Percentiles rank a stretch among this genome's conserved stretches.
Conservation (phyloP, 805 yeast genomes). For the Myxozyma kluyveri region DNA sequence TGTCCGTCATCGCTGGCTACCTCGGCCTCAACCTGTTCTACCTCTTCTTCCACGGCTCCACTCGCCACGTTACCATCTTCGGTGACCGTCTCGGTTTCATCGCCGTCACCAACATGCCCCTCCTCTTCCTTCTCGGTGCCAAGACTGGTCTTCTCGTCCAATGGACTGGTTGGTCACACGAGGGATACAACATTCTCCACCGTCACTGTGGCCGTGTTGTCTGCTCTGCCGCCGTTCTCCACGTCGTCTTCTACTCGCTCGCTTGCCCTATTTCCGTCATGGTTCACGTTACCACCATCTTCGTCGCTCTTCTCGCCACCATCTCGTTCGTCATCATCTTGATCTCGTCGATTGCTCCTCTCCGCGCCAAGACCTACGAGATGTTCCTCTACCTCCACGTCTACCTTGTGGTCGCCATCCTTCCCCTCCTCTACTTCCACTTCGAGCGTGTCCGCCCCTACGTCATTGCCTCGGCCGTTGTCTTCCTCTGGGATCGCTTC, state of each 20-base stretch:
- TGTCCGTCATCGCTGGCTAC: constrained; percentile 27
- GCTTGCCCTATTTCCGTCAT: constrained; percentile 28
- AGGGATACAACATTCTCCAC: constrained; percentile 30
- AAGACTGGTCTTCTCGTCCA: constrained; percentile 30
- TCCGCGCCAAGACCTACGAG: constrained; percentile 29
- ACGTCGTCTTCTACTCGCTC: constrained; percentile 26
- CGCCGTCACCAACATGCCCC: constrained; percentile 30
- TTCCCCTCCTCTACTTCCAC: constrained; percentile 30
- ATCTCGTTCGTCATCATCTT: constrained; percentile 24
- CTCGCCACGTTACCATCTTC: constrained; percentile 28
- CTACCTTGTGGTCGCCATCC: constrained; percentile 29
- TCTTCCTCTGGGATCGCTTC: constrained; percentile 29
- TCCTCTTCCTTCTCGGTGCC: constrained; percentile 30
- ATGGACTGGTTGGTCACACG: constrained; percentile 32
- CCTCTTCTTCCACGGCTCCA: constrained; percentile 25
- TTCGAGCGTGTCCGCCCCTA: constrained; percentile 30
- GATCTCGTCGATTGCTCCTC: constrained; percentile 29
- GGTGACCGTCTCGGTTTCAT: constrained; percentile 30
- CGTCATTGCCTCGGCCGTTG: constrained; percentile 29
- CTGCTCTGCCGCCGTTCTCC: constrained; percentile 26
- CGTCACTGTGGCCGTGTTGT: constrained; percentile 30
- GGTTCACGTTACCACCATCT: constrained; percentile 30
- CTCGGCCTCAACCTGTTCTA: constrained; percentile 27
- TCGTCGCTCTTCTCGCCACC: constrained; percentile 26
- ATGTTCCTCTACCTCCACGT: constrained; percentile 28